Percentiles rank a stretch among this genome's conserved stretches.
Evolutionary conservation across 1,284 basidiomycete genomes (phyloP).

Genomic region (Leucoagaricus sp.): DNA sequence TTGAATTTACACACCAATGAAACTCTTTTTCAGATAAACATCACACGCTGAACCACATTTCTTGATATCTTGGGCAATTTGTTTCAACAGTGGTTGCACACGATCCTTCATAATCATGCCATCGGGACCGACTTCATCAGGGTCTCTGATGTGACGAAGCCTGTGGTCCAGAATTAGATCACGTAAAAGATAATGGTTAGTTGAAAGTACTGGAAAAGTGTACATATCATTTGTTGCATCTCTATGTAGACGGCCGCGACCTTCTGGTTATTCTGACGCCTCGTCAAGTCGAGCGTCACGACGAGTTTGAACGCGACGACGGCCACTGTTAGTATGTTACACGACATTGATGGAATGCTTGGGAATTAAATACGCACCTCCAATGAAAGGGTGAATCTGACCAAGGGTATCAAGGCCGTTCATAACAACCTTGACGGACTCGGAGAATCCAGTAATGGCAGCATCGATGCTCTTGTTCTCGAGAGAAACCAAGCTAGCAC

Average conservation of each 20-base stretch:
- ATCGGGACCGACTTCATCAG: conserved; percentile 19
- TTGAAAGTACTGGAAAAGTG: conserved; percentile 43
- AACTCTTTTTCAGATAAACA: conserved; percentile 25
- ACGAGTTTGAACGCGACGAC: conserved; percentile 46
- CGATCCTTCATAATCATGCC: conserved; percentile 17
- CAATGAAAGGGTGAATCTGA: conserved; percentile 12
- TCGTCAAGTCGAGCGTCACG: conserved; percentile 39
- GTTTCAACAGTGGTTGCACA: conserved; percentile 14
- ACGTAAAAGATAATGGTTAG: conserved; percentile 15
- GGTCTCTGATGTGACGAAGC: conserved; percentile 23
- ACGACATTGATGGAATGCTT: background rate
- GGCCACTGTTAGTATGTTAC: conserved; percentile 30
- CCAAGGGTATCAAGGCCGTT: conserved; percentile 7
- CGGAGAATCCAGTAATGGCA: conserved; percentile 8
- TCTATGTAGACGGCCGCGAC: conserved; percentile 40
- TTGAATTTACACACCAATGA: conserved; percentile 34
- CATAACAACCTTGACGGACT: conserved; percentile 8
- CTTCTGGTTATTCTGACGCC: conserved; percentile 46
- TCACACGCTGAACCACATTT: conserved; percentile 16
- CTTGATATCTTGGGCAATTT: conserved; percentile 16
- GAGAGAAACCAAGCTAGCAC: background rate
- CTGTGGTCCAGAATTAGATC: conserved; percentile 10
- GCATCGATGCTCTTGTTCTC: conserved; percentile 9
- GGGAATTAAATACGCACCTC: conserved; percentile 5
- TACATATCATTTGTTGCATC: conserved; percentile 48